Percentiles rank a stretch among this genome's conserved stretches.
These are phyloP conservation scores for Saccharomycopsis selenospora DNA, from an alignment of 805 yeast genomes.

Conservation along the genomic window DNA sequence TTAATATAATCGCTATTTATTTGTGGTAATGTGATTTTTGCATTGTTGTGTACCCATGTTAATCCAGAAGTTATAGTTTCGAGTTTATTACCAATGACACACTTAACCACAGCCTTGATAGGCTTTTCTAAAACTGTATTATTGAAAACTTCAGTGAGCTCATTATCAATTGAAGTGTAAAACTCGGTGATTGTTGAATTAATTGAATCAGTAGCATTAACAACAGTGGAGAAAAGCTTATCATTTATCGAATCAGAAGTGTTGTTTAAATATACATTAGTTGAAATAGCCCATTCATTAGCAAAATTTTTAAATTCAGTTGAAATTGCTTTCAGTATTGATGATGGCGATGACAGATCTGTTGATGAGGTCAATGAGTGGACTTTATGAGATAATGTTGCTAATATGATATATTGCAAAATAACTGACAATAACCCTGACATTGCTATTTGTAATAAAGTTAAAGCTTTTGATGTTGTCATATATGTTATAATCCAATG, in stretches of 20 bases:
- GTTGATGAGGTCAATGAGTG: too few relatives aligned
- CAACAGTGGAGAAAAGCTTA: constrained; percentile 60
- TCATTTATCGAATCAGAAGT: constrained; percentile 52
- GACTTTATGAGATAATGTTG: too few relatives aligned
- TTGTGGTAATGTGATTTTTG: constrained; percentile 52
- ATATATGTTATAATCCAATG: constrained; percentile 37
- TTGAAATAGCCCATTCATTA: constrained; percentile 45
- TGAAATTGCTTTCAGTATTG: constrained; percentile 17
- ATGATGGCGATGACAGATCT: too few relatives aligned
- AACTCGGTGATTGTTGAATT: constrained; percentile 56
- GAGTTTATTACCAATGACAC: constrained; percentile 73
- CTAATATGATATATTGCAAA: constrained; percentile 43
- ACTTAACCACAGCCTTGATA: constrained; percentile 60
- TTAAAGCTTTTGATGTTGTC: constrained; percentile 45
- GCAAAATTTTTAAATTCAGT: constrained; percentile 28
- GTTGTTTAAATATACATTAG: constrained; percentile 45
- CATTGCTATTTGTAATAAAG: constrained; percentile 46
- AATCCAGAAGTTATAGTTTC: constrained; percentile 60
- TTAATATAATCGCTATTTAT: constrained; percentile 32
- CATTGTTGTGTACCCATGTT: constrained; percentile 66
- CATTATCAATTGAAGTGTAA: constrained; percentile 49
- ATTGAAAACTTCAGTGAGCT: constrained; percentile 54
- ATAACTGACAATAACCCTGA: constrained; percentile 48
- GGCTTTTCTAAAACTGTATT: constrained; percentile 61
- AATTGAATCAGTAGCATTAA: constrained; percentile 46